Percentiles rank a stretch among this genome's conserved stretches.
These are phyloP conservation scores for Starmerella bombi DNA, from an alignment of 805 yeast genomes.

Conservation along the genomic window DNA sequence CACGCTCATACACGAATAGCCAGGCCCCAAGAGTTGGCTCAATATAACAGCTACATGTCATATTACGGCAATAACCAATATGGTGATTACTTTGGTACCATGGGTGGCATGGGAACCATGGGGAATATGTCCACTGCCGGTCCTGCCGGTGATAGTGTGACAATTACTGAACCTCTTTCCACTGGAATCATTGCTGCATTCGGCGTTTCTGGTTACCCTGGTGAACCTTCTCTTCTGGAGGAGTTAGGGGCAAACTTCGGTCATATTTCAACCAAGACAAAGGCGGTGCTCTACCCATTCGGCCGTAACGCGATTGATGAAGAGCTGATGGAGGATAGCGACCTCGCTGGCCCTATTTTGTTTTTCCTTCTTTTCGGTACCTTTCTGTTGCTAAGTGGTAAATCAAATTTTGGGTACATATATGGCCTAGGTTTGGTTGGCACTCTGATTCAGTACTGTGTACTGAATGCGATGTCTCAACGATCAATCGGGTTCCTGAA, in stretches of 20 bases:
- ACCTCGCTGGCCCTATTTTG: slow-evolving; percentile 86
- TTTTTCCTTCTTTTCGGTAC: slow-evolving; percentile 82
- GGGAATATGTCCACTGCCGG: slow-evolving; percentile 4
- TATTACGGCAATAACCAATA: slow-evolving; percentile 15
- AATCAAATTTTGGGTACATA: slow-evolving; percentile 90
- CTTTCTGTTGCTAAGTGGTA: slow-evolving; percentile 67
- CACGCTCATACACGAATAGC: too few relatives aligned
- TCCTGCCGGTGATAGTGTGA: slow-evolving; percentile 7
- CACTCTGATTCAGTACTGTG: slow-evolving; percentile 64
- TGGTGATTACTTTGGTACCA: slow-evolving; percentile 13
- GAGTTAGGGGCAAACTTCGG: slow-evolving; percentile 86
- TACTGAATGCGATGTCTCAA: slow-evolving; percentile 74
- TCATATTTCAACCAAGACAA: slow-evolving; percentile 70
- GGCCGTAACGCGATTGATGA: slow-evolving; percentile 41
- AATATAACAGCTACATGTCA: too few relatives aligned
- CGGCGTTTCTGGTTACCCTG: slow-evolving; percentile 83
- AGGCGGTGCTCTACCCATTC: slow-evolving; percentile 72
- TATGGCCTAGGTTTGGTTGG: slow-evolving; percentile 94
- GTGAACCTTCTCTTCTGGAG: slow-evolving; percentile 86
- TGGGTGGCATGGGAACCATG: slow-evolving; percentile 8
- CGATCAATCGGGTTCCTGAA: slow-evolving; percentile 38
- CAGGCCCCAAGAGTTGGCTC: too few relatives aligned
- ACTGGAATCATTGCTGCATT: slow-evolving; percentile 82
- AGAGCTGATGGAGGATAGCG: slow-evolving; percentile 76
- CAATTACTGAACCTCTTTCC: slow-evolving; percentile 31